Conservation (phyloP, 2,329 filamentous ascomycete species). For the Xylariaceae sp. region DNA sequence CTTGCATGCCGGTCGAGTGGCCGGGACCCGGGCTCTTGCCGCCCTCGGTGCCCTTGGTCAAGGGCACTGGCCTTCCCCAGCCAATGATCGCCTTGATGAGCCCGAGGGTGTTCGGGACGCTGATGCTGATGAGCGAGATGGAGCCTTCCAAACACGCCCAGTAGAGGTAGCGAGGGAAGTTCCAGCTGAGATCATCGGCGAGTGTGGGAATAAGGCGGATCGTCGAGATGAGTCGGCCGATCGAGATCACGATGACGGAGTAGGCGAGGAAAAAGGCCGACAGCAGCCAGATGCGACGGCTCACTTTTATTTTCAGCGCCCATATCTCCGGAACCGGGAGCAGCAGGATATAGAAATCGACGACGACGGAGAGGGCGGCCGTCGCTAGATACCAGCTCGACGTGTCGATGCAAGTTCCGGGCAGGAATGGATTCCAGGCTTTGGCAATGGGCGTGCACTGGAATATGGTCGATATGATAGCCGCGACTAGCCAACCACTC, state of each 20-base stretch:
- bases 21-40: background rate
- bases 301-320: conserved; percentile 13
- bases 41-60: background rate
- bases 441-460: conserved; percentile 10
- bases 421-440: conserved; percentile 7
- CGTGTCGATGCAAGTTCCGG: conserved; percentile 8
- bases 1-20: background rate
- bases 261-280: conserved; percentile 17
- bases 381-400: conserved; percentile 12
- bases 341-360: conserved; percentile 15
- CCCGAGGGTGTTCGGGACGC: conserved; percentile 12
- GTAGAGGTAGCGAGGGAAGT: conserved; percentile 13
- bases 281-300: conserved; percentile 12
- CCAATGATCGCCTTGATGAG: conserved; percentile 6
- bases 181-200: conserved; percentile 9
- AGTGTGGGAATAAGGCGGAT: conserved; percentile 10
- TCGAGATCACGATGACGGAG: conserved; percentile 18
- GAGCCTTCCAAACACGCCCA: conserved; percentile 16
- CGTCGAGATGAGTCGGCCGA: conserved; percentile 12
- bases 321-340: conserved; percentile 14
- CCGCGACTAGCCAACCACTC: background rate
- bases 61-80: background rate
- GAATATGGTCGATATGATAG: conserved; percentile 7
- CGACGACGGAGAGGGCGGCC: conserved; percentile 8
- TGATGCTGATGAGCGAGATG: conserved; percentile 15